Percentiles rank a stretch among this genome's conserved stretches.
Conservation (phyloP, 805 yeast species). For the Nakazawaea peltata region DNA sequence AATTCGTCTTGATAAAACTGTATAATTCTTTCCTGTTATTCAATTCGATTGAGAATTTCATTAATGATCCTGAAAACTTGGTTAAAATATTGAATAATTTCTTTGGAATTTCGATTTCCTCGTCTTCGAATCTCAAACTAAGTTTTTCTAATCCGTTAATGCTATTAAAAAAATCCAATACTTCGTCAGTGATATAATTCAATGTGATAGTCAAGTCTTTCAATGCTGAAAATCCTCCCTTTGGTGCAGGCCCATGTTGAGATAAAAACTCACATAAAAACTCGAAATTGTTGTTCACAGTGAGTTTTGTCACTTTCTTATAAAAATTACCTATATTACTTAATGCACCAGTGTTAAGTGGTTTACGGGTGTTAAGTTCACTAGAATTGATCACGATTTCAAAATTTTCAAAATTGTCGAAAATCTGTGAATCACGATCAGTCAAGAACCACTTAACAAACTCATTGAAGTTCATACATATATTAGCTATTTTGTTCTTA, state of each 20-base stretch:
- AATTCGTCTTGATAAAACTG: not conserved
- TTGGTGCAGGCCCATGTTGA: too few relatives aligned
- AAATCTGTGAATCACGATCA: not conserved
- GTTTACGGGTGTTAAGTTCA: not conserved
- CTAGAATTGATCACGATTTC: constrained; percentile 4
- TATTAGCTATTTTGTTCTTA: not conserved
- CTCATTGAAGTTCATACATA: constrained; percentile 6
- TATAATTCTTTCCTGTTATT: not conserved
- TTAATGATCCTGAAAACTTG: not conserved
- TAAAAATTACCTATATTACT: not conserved
- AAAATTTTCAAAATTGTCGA: not conserved
- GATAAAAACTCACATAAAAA: not conserved
- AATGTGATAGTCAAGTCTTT: constrained; percentile 1
- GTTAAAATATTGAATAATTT: not conserved
- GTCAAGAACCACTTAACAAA: not conserved
- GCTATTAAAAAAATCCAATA: not conserved
- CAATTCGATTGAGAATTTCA: not conserved
- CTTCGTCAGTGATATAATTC: constrained; percentile 1
- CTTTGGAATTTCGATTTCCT: not conserved
- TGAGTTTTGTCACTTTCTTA: not conserved
- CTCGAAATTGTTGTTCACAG: constrained; percentile 3
- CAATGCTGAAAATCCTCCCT: not conserved
- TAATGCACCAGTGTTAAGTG: not conserved
- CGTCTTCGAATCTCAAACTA: not conserved
- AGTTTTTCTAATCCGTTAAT: constrained; percentile 1